Percentiles rank a stretch among this genome's conserved stretches.
Evolutionary conservation across 768 basidiomycete species (phyloP).

Genomic region (Pleurotus platypus): DNA sequence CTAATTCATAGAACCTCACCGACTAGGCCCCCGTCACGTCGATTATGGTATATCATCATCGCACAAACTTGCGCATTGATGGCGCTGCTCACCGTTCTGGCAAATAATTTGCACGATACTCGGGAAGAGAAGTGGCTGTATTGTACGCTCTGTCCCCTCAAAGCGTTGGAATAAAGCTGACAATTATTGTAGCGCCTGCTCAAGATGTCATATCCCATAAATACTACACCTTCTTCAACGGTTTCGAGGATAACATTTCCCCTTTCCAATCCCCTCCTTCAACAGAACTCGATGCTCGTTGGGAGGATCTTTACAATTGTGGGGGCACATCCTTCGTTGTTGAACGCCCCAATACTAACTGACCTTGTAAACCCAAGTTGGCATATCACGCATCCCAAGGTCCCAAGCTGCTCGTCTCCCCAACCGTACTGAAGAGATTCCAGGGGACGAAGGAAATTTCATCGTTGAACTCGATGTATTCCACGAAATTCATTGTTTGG

Average conservation of each 20-base stretch:
- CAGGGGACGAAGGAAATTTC: slow-evolving; percentile 17
- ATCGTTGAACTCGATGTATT: slow-evolving; percentile 20
- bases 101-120: neutral
- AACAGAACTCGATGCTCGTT: slow-evolving; percentile 16
- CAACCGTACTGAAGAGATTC: slow-evolving; percentile 17
- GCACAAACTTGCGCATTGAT: neutral
- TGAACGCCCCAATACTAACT: too few relatives aligned
- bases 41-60: neutral
- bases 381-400: slow-evolving; percentile 15
- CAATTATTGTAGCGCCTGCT: neutral
- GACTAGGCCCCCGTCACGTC: neutral
- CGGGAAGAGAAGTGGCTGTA: neutral
- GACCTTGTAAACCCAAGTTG: neutral
- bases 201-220: neutral
- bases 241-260: neutral
- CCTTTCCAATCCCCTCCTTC: slow-evolving; percentile 10
- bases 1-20: neutral
- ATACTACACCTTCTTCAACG: neutral
- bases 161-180: neutral
- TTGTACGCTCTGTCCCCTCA: neutral
- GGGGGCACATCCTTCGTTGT: neutral
- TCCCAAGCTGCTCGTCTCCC: slow-evolving; percentile 14
- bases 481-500: slow-evolving; percentile 23
- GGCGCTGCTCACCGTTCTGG: neutral
- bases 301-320: slow-evolving; percentile 17